Conservation (phyloP, 2,329 filamentous ascomycete genomes). For the Metarhizium anisopliae region DNA sequence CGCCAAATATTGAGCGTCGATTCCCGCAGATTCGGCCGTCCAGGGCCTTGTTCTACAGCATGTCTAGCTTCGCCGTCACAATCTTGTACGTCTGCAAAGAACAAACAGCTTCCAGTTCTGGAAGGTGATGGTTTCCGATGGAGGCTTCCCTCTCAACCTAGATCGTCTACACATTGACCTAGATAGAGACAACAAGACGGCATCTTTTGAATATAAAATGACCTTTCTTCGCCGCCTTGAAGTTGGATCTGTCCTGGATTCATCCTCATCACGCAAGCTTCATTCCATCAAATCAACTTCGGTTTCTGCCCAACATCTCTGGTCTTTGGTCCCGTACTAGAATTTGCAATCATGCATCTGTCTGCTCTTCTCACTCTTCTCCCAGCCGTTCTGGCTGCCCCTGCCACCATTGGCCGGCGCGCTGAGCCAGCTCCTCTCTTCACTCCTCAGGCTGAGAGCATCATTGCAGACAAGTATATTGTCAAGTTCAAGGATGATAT, state of each 20-base stretch:
- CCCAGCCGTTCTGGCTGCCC: conserved; percentile 14
- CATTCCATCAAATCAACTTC: background rate
- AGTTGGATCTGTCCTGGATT: background rate
- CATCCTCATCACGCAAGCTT: conserved; percentile 3
- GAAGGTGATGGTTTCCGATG: conserved; percentile 6
- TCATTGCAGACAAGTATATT: conserved; percentile 21
- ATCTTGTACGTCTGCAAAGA: background rate
- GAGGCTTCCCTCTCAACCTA: too few species aligned
- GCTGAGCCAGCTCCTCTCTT: conserved; percentile 18
- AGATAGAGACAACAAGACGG: background rate
- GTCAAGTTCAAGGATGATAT: conserved; percentile 19
- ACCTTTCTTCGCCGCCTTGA: background rate
- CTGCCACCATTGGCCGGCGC: conserved; percentile 11
- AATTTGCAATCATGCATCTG: conserved; percentile 13
- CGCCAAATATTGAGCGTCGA: background rate
- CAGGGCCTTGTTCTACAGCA: background rate
- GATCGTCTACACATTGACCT: background rate
- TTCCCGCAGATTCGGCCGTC: background rate
- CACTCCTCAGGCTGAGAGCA: conserved; percentile 7
- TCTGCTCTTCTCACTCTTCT: conserved; percentile 15
- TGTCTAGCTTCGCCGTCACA: background rate
- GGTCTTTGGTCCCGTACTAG: background rate
- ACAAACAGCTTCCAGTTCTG: conserved; percentile 9
- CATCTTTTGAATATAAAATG: conserved; percentile 7
- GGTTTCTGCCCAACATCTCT: background rate